Evolutionary conservation across 2,329 filamentous ascomycete genomes (phyloP).

Genomic region (Chrysosporium queenslandicum): DNA sequence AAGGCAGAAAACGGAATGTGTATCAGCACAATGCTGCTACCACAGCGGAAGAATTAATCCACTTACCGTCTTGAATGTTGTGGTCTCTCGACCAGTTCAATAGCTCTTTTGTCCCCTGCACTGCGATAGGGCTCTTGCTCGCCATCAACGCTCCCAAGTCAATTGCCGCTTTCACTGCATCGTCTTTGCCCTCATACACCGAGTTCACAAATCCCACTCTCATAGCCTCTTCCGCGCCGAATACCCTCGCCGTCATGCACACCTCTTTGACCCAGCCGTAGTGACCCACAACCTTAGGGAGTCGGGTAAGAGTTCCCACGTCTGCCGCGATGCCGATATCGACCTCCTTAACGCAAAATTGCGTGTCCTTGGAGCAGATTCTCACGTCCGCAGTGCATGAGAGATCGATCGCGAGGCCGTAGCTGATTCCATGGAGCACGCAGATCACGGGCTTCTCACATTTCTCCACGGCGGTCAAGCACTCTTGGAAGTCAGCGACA

Average conservation of each 20-base stretch:
- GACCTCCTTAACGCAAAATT: conserved; percentile 41
- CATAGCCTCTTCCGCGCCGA: conserved; percentile 38
- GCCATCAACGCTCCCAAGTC: conserved; percentile 57
- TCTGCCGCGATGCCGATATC: conserved; percentile 43
- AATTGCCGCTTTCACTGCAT: conserved; percentile 53
- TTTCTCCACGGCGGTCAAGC: conserved; percentile 63
- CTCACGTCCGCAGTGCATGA: conserved; percentile 37
- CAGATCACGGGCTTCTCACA: conserved; percentile 89
- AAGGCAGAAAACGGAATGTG: background rate
- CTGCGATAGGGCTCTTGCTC: conserved; percentile 75
- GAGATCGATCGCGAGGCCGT: conserved; percentile 66
- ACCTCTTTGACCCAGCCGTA: conserved; percentile 43
- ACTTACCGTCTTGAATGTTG: conserved; percentile 62
- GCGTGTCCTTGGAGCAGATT: conserved; percentile 29
- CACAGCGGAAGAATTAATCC: background rate
- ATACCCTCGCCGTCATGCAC: conserved; percentile 35
- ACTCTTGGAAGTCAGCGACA: conserved; percentile 70
- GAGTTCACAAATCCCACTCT: conserved; percentile 37
- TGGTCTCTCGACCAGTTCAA: conserved; percentile 74
- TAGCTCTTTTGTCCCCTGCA: conserved; percentile 78
- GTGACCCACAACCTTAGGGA: conserved; percentile 40
- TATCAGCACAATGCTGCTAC: background rate
- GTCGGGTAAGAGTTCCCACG: conserved; percentile 38
- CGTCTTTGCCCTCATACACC: conserved; percentile 45
- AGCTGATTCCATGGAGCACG: conserved; percentile 66